Base-by-base conservation (phyloP, 495 filamentous ascomycete genomes). In the Neurospora sp. region DNA sequence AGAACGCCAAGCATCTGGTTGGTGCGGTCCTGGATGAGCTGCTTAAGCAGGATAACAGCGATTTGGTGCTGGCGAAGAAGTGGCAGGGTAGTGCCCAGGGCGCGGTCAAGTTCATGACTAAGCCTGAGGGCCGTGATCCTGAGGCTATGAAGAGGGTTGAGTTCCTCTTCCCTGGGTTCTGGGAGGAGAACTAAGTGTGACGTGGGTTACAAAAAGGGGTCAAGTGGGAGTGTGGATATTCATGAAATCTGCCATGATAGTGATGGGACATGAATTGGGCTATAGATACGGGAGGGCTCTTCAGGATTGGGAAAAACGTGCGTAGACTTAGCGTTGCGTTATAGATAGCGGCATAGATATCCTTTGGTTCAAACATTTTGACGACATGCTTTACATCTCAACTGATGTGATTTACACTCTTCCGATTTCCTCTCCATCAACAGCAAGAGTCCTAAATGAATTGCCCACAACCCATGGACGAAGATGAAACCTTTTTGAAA, bases 21-120 rank as follows among this genome's bases (percentile, higher is more conserved):
- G 93, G 90, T 46, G 93, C 93, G 18, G 93, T 99, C 69, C 83
- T 99, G 73, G 91, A 97, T 81, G 91, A 93, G 82, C 83, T 99
- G 78, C 89, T 88, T 70, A 88, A 90, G 76, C 88, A 92, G 72
- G 91, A 94, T 78, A 87, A 94, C 83, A 84, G 78, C 71, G 91
- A 92, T n/a, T 81, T 94, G 72, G 89, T 98, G 23, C 81, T 86
- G 74, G 94, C 90, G n/a, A 94, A 92, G 86, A 90, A 93, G 79
- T 89, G 91, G 83, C 86, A 84, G 71, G 90, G 89, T 35, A 81
- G 83, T 70, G 89, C 84, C 69, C 88, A 87, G 78, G 89, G 88
- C 42, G 89, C 90, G 23, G 82, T 92, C 76, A 90, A 91, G 82
- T 93, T 92, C 75, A 93, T 90, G 83, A 94, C 92, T 54, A 88